Evolutionary conservation across 2,329 filamentous ascomycete genomes (phyloP).

Genomic region (Didymella arachidicola): DNA sequence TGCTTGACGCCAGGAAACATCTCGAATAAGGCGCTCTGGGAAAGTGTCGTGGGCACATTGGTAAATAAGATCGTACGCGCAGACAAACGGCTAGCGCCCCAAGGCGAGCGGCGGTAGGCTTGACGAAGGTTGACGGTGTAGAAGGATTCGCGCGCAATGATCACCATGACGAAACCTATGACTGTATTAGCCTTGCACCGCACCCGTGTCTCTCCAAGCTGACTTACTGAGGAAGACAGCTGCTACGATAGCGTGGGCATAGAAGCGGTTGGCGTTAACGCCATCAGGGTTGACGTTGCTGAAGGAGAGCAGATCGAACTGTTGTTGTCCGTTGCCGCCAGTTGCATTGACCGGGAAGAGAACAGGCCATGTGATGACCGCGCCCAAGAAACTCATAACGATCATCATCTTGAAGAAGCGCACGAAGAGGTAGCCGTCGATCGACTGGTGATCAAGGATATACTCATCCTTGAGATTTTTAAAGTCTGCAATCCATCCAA

Average conservation of each 20-base stretch:
- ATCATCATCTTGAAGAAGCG: constrained; percentile 57
- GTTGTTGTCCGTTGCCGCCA: constrained; percentile 47
- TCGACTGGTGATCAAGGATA: constrained; percentile 58
- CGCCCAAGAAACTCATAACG: constrained; percentile 53
- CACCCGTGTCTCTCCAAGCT: not conserved
- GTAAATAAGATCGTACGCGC: constrained; percentile 59
- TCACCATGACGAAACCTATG: constrained; percentile 51
- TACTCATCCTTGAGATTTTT: constrained; percentile 54
- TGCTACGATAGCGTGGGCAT: constrained; percentile 55
- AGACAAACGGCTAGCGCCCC: constrained; percentile 55
- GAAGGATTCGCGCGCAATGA: constrained; percentile 57
- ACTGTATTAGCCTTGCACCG: constrained; percentile 5
- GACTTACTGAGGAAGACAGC: constrained; percentile 52
- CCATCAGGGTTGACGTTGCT: constrained; percentile 47
- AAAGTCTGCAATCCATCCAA: constrained; percentile 63
- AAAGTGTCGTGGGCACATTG: constrained; percentile 54
- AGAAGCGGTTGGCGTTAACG: constrained; percentile 49
- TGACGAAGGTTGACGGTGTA: constrained; percentile 59
- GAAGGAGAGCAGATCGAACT: constrained; percentile 52
- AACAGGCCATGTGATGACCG: constrained; percentile 56
- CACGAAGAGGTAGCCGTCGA: constrained; percentile 59
- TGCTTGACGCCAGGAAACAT: constrained; percentile 52
- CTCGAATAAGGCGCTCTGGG: constrained; percentile 51
- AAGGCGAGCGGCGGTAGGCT: constrained; percentile 56
- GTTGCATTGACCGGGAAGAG: constrained; percentile 58